These are phyloP conservation scores for Microdochium nivale DNA, from an alignment of 2,329 filamentous ascomycete species.

Conservation along the genomic window DNA sequence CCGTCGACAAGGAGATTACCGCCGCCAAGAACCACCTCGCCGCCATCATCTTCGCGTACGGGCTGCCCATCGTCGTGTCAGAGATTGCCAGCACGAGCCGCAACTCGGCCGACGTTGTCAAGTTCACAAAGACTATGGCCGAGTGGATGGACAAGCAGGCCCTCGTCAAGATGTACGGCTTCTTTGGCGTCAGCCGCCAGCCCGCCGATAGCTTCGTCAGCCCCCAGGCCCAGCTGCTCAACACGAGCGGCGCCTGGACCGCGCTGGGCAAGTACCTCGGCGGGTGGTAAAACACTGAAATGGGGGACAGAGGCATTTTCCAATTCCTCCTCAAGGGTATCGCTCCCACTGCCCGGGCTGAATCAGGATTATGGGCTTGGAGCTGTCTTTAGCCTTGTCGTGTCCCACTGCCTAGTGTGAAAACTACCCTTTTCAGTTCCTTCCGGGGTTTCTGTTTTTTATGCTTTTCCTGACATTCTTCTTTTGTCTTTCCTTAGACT, in stretches of 20 bases:
- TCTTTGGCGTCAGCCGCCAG: constrained; percentile 28
- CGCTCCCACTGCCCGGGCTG: too few species aligned
- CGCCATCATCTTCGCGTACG: constrained; percentile 22
- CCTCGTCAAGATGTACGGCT: constrained; percentile 28
- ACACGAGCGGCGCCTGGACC: constrained; percentile 17
- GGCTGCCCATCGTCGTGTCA: constrained; percentile 24
- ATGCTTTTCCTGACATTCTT: too few species aligned
- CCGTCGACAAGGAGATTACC: constrained; percentile 15
- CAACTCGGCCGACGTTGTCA: constrained; percentile 20
- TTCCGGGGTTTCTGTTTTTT: too few species aligned
- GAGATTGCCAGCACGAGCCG: constrained; percentile 30
- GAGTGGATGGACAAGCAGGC: constrained; percentile 28
- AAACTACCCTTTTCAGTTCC: too few species aligned
- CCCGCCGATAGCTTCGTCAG: constrained; percentile 30
- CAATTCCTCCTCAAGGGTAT: too few species aligned
- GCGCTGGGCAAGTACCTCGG: not conserved
- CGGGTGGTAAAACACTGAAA: not conserved
- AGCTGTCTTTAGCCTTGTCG: too few species aligned
- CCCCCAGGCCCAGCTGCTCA: constrained; percentile 30
- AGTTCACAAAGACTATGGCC: constrained; percentile 24
- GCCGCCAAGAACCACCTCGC: constrained; percentile 25
- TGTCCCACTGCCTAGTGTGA: too few species aligned
- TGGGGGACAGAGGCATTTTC: too few species aligned
- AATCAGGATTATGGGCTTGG: too few species aligned
- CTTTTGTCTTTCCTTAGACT: too few species aligned